These are phyloP conservation scores for Penicillium soppii DNA, from an alignment of 495 filamentous ascomycete genomes.

Conservation along the genomic window DNA sequence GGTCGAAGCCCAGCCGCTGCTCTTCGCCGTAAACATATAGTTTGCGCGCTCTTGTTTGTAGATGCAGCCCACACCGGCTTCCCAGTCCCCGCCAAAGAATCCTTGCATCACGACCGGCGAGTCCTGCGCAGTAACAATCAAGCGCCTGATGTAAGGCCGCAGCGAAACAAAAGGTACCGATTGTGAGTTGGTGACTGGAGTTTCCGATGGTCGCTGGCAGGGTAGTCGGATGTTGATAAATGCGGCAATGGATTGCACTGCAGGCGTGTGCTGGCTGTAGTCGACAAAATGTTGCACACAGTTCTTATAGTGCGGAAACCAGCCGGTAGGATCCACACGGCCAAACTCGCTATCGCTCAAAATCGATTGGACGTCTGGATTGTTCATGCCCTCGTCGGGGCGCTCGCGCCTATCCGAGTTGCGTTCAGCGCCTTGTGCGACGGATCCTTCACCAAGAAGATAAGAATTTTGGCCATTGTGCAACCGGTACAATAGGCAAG, in stretches of 20 bases:
- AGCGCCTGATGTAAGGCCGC: conserved; percentile 82
- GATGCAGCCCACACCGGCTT: conserved; percentile 68
- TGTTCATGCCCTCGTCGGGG: conserved; percentile 11
- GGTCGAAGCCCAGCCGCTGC: conserved; percentile 79
- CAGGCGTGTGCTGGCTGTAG: conserved; percentile 71
- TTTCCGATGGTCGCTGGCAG: conserved; percentile 29
- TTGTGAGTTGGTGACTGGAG: conserved; percentile 4
- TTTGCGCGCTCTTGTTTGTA: conserved; percentile 87
- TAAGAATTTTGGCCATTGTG: conserved; percentile 18
- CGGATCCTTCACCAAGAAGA: conserved; percentile 19
- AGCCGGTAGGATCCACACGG: conserved; percentile 72
- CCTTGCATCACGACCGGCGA: conserved; percentile 71
- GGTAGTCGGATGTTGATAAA: conserved; percentile 78
- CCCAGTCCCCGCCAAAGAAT: conserved; percentile 89
- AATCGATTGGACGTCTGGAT: conserved; percentile 10
- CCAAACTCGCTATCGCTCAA: conserved; percentile 31
- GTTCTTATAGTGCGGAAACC: conserved; percentile 84
- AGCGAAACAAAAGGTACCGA: conserved; percentile 58
- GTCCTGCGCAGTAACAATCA: conserved; percentile 88
- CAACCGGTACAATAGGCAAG: not conserved
- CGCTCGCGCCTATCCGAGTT: conserved; percentile 23
- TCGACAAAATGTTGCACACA: conserved; percentile 89
- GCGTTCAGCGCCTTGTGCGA: conserved; percentile 28
- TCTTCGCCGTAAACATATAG: conserved; percentile 95
- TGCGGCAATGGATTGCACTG: conserved; percentile 85